These are phyloP conservation scores for Adansonia digitata DNA, from an alignment of 345 rosid genomes.

Conservation along the genomic window DNA sequence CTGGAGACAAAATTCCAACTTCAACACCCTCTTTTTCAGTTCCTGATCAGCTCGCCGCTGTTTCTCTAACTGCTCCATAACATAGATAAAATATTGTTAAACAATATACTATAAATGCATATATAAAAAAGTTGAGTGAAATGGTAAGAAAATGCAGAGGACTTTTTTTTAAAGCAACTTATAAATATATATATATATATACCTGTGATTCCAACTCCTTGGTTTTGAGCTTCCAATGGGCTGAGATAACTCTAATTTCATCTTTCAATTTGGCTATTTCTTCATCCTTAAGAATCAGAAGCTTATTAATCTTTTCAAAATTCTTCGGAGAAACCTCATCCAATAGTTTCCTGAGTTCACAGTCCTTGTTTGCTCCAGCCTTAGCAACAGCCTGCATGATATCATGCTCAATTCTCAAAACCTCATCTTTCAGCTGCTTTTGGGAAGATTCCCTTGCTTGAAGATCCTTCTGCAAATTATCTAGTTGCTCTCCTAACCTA, in stretches of 20 bases:
- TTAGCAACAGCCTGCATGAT: constrained; percentile 56
- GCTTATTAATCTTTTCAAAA: constrained; percentile 49
- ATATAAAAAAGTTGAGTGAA: not conserved
- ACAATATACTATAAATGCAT: not conserved
- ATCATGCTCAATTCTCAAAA: constrained; percentile 60
- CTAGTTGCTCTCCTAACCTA: constrained; percentile 54
- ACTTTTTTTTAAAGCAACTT: not conserved
- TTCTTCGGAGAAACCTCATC: constrained; percentile 72
- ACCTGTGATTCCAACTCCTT: constrained; percentile 86
- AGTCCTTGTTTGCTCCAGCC: constrained; percentile 48
- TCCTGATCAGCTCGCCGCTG: constrained; percentile 80
- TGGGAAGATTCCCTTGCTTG: constrained; percentile 72
- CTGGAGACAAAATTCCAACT: constrained; percentile 86
- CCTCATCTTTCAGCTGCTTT: constrained; percentile 73
- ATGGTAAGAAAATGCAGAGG: not conserved
- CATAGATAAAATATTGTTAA: constrained; percentile 14
- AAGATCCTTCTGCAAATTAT: constrained; percentile 60
- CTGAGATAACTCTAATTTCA: constrained; percentile 70
- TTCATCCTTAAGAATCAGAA: constrained; percentile 58
- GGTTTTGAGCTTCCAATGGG: constrained; percentile 80
- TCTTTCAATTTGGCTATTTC: constrained; percentile 68
- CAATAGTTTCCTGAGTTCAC: constrained; percentile 46
- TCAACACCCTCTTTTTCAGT: constrained; percentile 77
- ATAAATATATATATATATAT: not conserved
- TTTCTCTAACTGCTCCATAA: constrained; percentile 65